Base-by-base conservation (phyloP, 169 alveolate genomes). In the Cryptosporidium xiaoi region DNA sequence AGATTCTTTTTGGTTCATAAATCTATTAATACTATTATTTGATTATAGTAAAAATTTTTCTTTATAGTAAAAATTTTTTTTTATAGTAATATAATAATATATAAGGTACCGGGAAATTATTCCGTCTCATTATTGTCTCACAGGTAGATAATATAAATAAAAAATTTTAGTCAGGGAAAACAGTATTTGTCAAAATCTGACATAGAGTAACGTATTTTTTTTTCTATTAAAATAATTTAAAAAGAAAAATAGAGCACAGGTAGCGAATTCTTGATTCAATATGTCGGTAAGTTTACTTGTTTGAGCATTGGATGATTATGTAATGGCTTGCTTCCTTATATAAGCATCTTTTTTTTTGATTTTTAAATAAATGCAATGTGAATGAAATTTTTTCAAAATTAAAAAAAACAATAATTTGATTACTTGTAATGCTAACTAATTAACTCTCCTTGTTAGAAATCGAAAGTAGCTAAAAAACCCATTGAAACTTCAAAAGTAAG, bases 251-350 rank as follows among this genome's bases (percentile, higher is more conserved):
- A 40, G 48, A 40, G 48, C 4, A 40, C 10, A 40, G 48, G 10
- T 8, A 40, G 0, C 10, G 13, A 40, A 3, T 3, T 8, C 10
- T 40, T 40, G 48, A 40, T 40, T 50, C 16, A 29, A 31, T 44
- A 71, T 71, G 84, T 71, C 84, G 84, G 84, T 71, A 71, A 53
- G 84, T 71, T 33, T 29, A 34, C 24, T 3, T 29, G 20, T 44
- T 50, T 15, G 7, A 4, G 13, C 12, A 20, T 46, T 3, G 3
- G 5, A 29, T 24, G 16, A 12, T 48, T 15, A 20, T 27, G 12
- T 12, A 20, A 50, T 27, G 34, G 33, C 12, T 7, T 18, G 33
- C 27, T 71, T 40, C 10, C 48, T 40, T 40, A 6, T 40, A 40
- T 40, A 40, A 40, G 48, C 13, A 40, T 40, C 10, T 6, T 40